Base-by-base conservation (phyloP, 257 asterid species). In the Schizonepeta tenuifolia region DNA sequence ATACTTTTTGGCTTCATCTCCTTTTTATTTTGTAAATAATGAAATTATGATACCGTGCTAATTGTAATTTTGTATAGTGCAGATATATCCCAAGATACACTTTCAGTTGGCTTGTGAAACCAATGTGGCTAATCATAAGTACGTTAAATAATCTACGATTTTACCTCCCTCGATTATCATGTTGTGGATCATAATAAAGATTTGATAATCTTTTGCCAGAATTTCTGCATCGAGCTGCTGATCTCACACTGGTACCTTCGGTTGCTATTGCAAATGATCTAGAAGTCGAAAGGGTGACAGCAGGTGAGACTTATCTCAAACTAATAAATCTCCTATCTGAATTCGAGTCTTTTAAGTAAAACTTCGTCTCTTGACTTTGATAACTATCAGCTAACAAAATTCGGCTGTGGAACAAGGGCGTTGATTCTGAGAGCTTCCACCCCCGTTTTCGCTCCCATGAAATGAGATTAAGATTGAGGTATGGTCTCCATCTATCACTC, bases 41-140 rank as follows among this genome's bases (percentile, higher is more conserved):
- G 63, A 17, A 26, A 61, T 51, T 14, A 26, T n/a, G 69, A 28
- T 69, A 51, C 54, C 17, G 46, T 60, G 80, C 81, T 88, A 70
- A 86, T 79, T 71, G 24, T 46, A n/a, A 65, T 57, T 60, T 63
- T 81, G 65, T 70, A 7, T 77, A 71, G 75, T 80, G 82, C 95
- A 95, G 99, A 77, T 95, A 95, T 83, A 92, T 95, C 75, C 99
- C 98, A 26, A 88, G 97, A 84, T 95, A 92, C 85, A 90, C 99
- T 54, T 95, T 85, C 76, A 92, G 98, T 84, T 95, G 99, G 98
- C 85, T 95, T 76, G 99, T 95, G 47, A 81, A 78, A 83, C 99
- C 97, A 20, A 95, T 95, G 99, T 92, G 97, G 99, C 69, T 85
- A 75, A 72, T 92, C 62, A 57, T 95, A 87, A 90, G 97, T 95